Conservation (phyloP, 495 filamentous ascomycete genomes). For the Corynascus novoguineensis region DNA sequence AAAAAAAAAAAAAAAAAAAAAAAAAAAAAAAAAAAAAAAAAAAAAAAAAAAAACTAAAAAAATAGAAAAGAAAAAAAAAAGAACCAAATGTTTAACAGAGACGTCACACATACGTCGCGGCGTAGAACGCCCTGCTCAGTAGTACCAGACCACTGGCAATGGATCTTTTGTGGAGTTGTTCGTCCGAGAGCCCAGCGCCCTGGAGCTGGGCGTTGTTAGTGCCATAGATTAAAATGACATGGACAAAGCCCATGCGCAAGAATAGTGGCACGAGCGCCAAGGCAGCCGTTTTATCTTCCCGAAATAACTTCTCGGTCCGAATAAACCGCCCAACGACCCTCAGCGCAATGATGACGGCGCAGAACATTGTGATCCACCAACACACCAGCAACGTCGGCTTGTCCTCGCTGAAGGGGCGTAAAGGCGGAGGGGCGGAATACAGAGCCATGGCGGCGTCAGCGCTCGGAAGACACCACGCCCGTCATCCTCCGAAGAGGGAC, state of each 20-base stretch:
- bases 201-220: slow-evolving; percentile 72
- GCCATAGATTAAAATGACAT: slow-evolving; percentile 75
- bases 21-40: no score
- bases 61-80: no score
- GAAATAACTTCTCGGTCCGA: slow-evolving; percentile 73
- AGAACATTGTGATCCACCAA: slow-evolving; percentile 89
- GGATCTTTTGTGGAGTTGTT: slow-evolving; percentile 44
- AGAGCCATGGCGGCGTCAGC: slow-evolving; percentile 41
- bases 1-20: no score
- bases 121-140: slow-evolving; percentile 60
- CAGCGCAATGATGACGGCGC: slow-evolving; percentile 71
- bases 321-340: slow-evolving; percentile 73
- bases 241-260: slow-evolving; percentile 76
- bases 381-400: slow-evolving; percentile 81
- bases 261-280: slow-evolving; percentile 73
- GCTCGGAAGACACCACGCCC: slow-evolving; percentile 39
- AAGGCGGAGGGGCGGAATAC: slow-evolving; percentile 56
- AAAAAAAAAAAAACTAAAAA: no score
- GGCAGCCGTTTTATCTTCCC: slow-evolving; percentile 83
- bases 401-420: slow-evolving; percentile 51
- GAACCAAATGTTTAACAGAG: no score
- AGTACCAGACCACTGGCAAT: slow-evolving; percentile 63
- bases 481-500: slow-evolving; percentile 60
- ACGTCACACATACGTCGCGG: slow-evolving; percentile 54
- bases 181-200: slow-evolving; percentile 38